These are phyloP conservation scores for Trichosporon sp. DNA, from an alignment of 1,284 basidiomycete genomes.

Conservation along the genomic window DNA sequence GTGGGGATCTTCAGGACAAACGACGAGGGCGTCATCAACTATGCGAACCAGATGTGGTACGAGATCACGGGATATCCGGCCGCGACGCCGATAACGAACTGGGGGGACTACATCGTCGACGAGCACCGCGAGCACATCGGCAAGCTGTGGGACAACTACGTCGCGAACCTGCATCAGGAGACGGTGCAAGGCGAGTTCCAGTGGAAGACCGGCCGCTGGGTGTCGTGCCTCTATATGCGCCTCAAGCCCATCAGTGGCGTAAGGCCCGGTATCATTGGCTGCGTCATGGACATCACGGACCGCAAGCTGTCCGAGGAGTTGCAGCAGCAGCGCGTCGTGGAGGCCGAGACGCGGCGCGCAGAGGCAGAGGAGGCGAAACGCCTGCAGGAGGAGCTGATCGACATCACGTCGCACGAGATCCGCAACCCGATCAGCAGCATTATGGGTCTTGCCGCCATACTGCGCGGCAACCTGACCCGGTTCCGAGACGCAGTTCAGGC, in stretches of 20 bases:
- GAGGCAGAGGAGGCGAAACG: constrained; percentile 51
- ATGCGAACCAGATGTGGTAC: constrained; percentile 44
- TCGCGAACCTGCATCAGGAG: constrained; percentile 23
- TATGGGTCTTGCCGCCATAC: not conserved
- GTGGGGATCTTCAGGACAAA: constrained; percentile 49
- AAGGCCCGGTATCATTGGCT: constrained; percentile 34
- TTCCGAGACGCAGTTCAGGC: not conserved
- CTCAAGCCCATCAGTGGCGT: constrained; percentile 39
- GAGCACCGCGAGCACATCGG: constrained; percentile 26
- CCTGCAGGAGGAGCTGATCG: constrained; percentile 53
- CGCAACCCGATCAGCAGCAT: constrained; percentile 33
- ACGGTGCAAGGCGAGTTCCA: constrained; percentile 37
- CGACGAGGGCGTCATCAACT: constrained; percentile 38
- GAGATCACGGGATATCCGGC: constrained; percentile 37
- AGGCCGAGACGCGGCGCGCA: constrained; percentile 44
- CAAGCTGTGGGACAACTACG: constrained; percentile 34
- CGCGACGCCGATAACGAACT: constrained; percentile 32
- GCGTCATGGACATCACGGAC: constrained; percentile 45
- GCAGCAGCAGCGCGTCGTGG: constrained; percentile 43
- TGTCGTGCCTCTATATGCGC: constrained; percentile 38
- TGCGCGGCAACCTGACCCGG: not conserved
- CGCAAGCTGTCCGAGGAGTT: constrained; percentile 48
- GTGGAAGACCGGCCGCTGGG: constrained; percentile 44
- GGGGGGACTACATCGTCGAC: constrained; percentile 38
- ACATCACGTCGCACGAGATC: constrained; percentile 55